Evolutionary conservation across 2,329 filamentous ascomycete genomes (phyloP).

Genomic region (Dothistroma septosporum): DNA sequence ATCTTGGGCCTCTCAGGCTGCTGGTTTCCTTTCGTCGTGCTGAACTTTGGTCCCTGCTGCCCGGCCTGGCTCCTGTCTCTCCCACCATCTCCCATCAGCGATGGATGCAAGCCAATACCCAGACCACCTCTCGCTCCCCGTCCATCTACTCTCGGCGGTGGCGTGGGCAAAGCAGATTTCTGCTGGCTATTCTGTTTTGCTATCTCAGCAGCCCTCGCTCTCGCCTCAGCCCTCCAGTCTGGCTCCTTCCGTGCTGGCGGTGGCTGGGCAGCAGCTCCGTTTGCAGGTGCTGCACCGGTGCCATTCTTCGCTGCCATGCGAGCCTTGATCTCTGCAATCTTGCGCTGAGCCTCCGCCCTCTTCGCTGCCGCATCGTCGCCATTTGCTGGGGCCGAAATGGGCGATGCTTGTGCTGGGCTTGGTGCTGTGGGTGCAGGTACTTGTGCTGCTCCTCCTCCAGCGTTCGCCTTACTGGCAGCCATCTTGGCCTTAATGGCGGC

Average conservation of each 20-base stretch:
- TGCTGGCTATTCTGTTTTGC: constrained; percentile 14
- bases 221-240: constrained; percentile 25
- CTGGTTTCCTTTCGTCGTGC: constrained; percentile 53
- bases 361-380: constrained; percentile 26
- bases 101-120: constrained; percentile 73
- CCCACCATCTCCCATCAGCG: constrained; percentile 56
- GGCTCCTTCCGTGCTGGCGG: constrained; percentile 14
- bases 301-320: constrained; percentile 28
- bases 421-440: constrained; percentile 9
- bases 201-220: constrained; percentile 24
- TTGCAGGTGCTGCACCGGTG: constrained; percentile 14
- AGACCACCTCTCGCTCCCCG: constrained; percentile 60
- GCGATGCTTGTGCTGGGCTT: constrained; percentile 11
- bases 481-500: constrained; percentile 36
- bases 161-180: constrained; percentile 25
- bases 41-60: constrained; percentile 49
- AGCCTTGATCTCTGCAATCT: constrained; percentile 36
- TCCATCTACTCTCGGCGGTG: constrained; percentile 47
- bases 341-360: constrained; percentile 29
- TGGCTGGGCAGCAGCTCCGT: constrained; percentile 19
- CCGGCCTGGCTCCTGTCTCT: constrained; percentile 42
- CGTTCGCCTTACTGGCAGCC: constrained; percentile 25
- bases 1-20: constrained; percentile 44
- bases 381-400: constrained; percentile 11
- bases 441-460: constrained; percentile 13